These are phyloP conservation scores for Backusella circina DNA, from an alignment of 192 early-diverging fungal genomes.

Conservation along the genomic window DNA sequence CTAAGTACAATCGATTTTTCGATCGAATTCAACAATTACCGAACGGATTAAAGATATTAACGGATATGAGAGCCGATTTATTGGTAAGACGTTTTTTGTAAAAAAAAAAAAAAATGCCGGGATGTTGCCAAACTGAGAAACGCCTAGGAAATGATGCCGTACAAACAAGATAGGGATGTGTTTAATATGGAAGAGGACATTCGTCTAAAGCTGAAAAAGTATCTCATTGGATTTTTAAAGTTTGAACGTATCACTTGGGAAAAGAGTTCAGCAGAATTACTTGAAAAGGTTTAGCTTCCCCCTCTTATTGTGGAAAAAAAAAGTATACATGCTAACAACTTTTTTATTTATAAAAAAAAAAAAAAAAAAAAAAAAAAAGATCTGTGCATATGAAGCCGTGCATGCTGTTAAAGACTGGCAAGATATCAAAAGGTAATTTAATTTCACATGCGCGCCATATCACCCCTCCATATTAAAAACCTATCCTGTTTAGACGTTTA, in stretches of 20 bases:
- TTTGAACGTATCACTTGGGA: slow-evolving; percentile 84
- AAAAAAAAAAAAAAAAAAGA: slow-evolving; percentile 44
- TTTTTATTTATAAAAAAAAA: too few species aligned
- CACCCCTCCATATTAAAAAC: background rate
- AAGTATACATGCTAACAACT: background rate
- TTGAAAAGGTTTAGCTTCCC: slow-evolving; percentile 74
- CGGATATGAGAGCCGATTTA: slow-evolving; percentile 74
- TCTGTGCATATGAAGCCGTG: slow-evolving; percentile 85
- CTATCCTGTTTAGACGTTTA: slow-evolving; percentile 27
- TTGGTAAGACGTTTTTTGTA: slow-evolving; percentile 48
- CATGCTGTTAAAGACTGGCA: slow-evolving; percentile 80
- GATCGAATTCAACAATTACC: slow-evolving; percentile 73
- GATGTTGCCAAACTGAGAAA: background rate
- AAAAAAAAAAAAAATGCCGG: background rate
- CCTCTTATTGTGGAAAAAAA: background rate
- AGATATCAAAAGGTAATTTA: slow-evolving; percentile 77
- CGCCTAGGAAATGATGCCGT: background rate
- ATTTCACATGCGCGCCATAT: background rate
- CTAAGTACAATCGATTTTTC: slow-evolving; percentile 71
- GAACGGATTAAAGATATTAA: slow-evolving; percentile 76
- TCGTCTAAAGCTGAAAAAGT: slow-evolving; percentile 65
- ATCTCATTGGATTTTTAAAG: slow-evolving; percentile 74
- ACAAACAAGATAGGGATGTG: background rate
- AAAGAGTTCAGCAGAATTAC: slow-evolving; percentile 60
- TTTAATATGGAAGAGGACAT: slow-evolving; percentile 58